Evolutionary conservation across 2,329 filamentous ascomycete genomes (phyloP).

Genomic region (Fusarium sp.): DNA sequence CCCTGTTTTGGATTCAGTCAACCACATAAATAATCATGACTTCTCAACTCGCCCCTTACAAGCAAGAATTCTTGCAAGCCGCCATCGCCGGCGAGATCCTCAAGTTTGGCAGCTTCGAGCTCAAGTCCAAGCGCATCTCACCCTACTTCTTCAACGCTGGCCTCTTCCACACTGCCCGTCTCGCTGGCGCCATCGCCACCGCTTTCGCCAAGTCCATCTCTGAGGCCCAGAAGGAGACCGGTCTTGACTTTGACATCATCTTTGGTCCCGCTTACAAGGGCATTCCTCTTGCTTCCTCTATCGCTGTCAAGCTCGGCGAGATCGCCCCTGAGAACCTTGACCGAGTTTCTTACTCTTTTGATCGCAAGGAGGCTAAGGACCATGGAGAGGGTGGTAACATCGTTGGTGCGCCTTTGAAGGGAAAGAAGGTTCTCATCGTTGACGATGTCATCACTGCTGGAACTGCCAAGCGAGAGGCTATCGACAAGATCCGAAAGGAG

Average conservation of each 20-base stretch:
- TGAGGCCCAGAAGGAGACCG: constrained; percentile 57
- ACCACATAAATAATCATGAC: constrained; percentile 51
- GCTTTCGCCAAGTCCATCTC: constrained; percentile 81
- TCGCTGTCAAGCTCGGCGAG: constrained; percentile 79
- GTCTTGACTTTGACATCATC: constrained; percentile 80
- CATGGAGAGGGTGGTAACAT: constrained; percentile 96
- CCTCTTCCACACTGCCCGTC: constrained; percentile 83
- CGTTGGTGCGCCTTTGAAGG: constrained; percentile 86
- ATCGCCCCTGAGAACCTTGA: constrained; percentile 75
- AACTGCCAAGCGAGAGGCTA: constrained; percentile 92
- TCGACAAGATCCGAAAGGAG: constrained; percentile 87
- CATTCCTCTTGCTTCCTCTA: constrained; percentile 86
- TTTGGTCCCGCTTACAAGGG: constrained; percentile 98
- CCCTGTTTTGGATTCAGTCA: neutral
- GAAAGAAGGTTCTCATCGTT: constrained; percentile 88
- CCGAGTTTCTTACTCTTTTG: constrained; percentile 85
- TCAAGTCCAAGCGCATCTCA: constrained; percentile 92
- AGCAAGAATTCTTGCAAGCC: constrained; percentile 77
- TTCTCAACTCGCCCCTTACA: constrained; percentile 70
- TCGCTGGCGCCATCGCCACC: constrained; percentile 81
- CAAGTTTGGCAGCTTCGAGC: constrained; percentile 84
- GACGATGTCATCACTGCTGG: constrained; percentile 98
- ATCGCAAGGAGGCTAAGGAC: constrained; percentile 95
- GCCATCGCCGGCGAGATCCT: constrained; percentile 77
- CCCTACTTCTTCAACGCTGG: constrained; percentile 99